These are phyloP conservation scores for Gliomastix tumulicola DNA, from an alignment of 2,329 filamentous ascomycete species.

Conservation along the genomic window DNA sequence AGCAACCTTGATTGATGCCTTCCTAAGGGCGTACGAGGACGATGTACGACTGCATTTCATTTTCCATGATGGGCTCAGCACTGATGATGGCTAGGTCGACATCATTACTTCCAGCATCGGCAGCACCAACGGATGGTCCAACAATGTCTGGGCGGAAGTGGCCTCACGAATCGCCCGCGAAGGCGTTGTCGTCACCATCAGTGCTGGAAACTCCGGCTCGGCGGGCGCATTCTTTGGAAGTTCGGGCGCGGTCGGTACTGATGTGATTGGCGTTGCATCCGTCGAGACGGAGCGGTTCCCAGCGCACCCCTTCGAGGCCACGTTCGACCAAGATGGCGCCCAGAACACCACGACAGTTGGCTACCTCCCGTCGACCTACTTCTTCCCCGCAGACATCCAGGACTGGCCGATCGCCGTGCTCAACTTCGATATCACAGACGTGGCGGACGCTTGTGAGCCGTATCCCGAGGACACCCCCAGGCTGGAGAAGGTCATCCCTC, in stretches of 20 bases:
- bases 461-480: constrained; percentile 12
- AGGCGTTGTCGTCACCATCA: constrained; percentile 32
- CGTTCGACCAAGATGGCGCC: constrained; percentile 14
- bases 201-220: constrained; percentile 34
- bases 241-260: constrained; percentile 29
- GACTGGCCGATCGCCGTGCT: constrained; percentile 21
- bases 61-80: too few relatives aligned
- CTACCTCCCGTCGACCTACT: constrained; percentile 24
- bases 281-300: constrained; percentile 22
- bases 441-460: constrained; percentile 17
- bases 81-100: constrained; percentile 12
- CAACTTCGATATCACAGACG: constrained; percentile 14
- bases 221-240: constrained; percentile 29
- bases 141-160: constrained; percentile 21
- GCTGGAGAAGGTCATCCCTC: constrained; percentile 13
- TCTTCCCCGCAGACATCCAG: constrained; percentile 23
- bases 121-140: constrained; percentile 14
- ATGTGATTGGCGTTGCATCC: constrained; percentile 36
- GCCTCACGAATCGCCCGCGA: constrained; percentile 20
- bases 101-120: constrained; percentile 25
- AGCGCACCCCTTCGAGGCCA: constrained; percentile 19
- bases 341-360: constrained; percentile 14
- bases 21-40: constrained; percentile 23
- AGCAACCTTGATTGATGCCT: constrained; percentile 23
- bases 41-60: constrained; percentile 11